Percentiles rank a stretch among this genome's conserved stretches.
Evolutionary conservation across 139 green algal genomes (phyloP).

Genomic region (Tetradesmus obliquus): DNA sequence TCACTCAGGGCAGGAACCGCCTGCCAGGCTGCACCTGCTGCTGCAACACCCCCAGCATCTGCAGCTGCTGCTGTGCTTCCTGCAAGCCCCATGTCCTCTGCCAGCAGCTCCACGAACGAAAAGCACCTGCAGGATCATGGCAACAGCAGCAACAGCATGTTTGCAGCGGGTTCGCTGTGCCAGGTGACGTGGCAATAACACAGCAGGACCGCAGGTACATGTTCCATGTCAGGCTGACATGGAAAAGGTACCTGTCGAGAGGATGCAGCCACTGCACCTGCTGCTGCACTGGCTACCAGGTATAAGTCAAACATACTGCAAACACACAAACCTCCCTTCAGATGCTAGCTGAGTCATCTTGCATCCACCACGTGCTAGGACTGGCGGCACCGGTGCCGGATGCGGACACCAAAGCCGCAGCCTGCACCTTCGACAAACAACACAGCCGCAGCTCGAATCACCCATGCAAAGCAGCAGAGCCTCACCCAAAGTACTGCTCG

Average conservation of each 20-base stretch:
- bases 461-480: background rate
- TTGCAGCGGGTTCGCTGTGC: too few relatives aligned
- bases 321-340: too few relatives aligned
- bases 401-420: too few relatives aligned
- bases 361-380: too few relatives aligned
- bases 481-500: slow-evolving; percentile 59
- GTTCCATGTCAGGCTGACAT: too few relatives aligned
- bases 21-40: background rate
- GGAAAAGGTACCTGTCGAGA: background rate
- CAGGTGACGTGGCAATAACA: too few relatives aligned
- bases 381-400: too few relatives aligned
- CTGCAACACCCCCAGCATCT: background rate
- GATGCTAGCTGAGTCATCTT: too few relatives aligned
- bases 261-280: background rate
- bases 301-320: too few relatives aligned
- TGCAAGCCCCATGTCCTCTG: background rate
- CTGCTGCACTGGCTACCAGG: background rate
- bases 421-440: too few relatives aligned
- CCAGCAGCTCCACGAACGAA: slow-evolving; percentile 52
- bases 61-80: background rate
- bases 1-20: slow-evolving; percentile 7
- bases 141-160: background rate
- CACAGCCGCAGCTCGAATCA: too few relatives aligned
- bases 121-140: slow-evolving; percentile 58
- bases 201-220: too few relatives aligned